phyloP scores from a whole-genome alignment of 2,329 filamentous ascomycete genomes.

The Harringtonia lauricola region DNA sequence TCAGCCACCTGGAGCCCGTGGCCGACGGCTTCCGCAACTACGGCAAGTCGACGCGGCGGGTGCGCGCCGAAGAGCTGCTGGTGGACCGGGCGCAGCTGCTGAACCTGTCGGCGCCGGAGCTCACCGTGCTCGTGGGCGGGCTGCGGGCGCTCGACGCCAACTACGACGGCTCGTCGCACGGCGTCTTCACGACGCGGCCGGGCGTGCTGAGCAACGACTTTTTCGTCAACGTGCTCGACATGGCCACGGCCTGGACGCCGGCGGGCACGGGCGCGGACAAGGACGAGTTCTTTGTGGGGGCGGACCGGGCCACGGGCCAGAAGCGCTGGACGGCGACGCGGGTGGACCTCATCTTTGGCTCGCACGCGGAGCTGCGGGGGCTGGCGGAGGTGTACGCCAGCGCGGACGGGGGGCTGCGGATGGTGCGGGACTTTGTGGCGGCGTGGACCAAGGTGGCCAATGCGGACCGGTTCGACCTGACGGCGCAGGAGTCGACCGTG shows the following conservation, averaged over 20 bases:
- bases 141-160: conserved; percentile 60
- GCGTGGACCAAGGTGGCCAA: conserved; percentile 70
- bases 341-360: conserved; percentile 59
- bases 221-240: conserved; percentile 69
- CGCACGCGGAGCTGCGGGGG: conserved; percentile 63
- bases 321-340: conserved; percentile 62
- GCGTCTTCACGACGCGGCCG: conserved; percentile 57
- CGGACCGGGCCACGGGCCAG: conserved; percentile 52
- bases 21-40: conserved; percentile 78
- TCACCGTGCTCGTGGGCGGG: conserved; percentile 62
- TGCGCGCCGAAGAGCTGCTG: conserved; percentile 56
- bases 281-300: conserved; percentile 49
- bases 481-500: background rate
- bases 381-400: conserved; percentile 59
- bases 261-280: conserved; percentile 29
- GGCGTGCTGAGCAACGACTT: conserved; percentile 69
- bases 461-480: conserved; percentile 55
- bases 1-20: conserved; percentile 54
- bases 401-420: conserved; percentile 48
- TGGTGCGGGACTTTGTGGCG: conserved; percentile 59
- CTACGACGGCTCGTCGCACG: conserved; percentile 55
- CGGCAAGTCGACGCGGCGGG: conserved; percentile 48
- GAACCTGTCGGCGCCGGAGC: conserved; percentile 57
- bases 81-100: conserved; percentile 63
- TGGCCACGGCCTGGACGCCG: conserved; percentile 53